These are phyloP conservation scores for Skeletonema tropicum DNA, from an alignment of 108 stramenopile species.

Conservation along the genomic window DNA sequence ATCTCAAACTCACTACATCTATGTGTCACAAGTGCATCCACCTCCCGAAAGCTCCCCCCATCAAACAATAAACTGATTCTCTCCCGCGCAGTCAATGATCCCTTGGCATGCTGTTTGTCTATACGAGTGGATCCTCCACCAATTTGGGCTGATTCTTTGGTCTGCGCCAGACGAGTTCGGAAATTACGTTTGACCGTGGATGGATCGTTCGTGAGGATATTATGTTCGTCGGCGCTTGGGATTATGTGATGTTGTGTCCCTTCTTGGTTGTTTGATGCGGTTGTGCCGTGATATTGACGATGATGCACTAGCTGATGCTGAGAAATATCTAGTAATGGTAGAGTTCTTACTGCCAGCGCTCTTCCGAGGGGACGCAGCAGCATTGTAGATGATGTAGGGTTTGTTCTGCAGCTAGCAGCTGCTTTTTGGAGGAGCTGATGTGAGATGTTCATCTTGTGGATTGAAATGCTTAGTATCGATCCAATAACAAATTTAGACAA, in stretches of 20 bases:
- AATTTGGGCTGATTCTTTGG: slow-evolving; percentile 61
- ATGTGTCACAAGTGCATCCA: slow-evolving; percentile 95
- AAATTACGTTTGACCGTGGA: slow-evolving; percentile 80
- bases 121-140: slow-evolving; percentile 92
- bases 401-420: neutral
- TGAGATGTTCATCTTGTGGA: neutral
- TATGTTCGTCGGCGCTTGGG: slow-evolving; percentile 3
- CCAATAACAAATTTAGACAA: too few relatives aligned
- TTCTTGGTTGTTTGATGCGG: neutral
- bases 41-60: slow-evolving; percentile 88
- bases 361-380: neutral
- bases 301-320: neutral
- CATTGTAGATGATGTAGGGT: neutral
- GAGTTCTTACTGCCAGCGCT: neutral
- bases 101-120: slow-evolving; percentile 87
- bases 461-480: neutral
- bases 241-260: slow-evolving; percentile 29
- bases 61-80: slow-evolving; percentile 93
- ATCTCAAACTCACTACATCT: slow-evolving; percentile 98
- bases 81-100: slow-evolving; percentile 98
- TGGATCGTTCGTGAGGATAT: slow-evolving; percentile 50
- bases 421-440: neutral
- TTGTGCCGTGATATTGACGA: neutral
- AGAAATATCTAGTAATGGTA: neutral
- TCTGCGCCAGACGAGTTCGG: slow-evolving; percentile 66